These are phyloP conservation scores for Boletus rex-veris DNA, from an alignment of 768 basidiomycete species.

Conservation along the genomic window DNA sequence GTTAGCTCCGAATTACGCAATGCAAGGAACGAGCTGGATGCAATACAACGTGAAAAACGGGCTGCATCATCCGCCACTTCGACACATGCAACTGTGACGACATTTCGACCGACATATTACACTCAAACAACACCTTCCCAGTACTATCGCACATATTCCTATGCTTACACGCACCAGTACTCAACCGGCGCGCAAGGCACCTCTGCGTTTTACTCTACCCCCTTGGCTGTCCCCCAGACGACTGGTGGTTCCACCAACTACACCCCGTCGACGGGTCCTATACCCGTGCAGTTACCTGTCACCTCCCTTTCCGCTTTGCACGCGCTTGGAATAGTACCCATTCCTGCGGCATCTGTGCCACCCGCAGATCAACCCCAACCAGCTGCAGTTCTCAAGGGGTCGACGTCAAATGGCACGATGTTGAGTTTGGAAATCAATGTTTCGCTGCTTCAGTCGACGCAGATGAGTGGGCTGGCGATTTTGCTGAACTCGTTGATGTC, in stretches of 20 bases:
- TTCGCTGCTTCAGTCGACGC: slow-evolving; percentile 64
- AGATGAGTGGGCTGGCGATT: slow-evolving; percentile 72
- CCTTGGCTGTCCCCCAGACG: slow-evolving; percentile 35
- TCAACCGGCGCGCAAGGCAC: slow-evolving; percentile 23
- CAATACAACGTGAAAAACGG: slow-evolving; percentile 67
- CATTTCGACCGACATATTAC: slow-evolving; percentile 40
- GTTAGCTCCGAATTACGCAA: slow-evolving; percentile 59
- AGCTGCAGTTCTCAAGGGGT: slow-evolving; percentile 72
- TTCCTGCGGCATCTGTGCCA: slow-evolving; percentile 53
- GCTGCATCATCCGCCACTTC: slow-evolving; percentile 29
- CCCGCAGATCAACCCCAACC: slow-evolving; percentile 59
- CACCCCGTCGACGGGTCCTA: slow-evolving; percentile 30
- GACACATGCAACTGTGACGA: slow-evolving; percentile 31
- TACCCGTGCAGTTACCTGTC: slow-evolving; percentile 71
- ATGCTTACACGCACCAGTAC: slow-evolving; percentile 62
- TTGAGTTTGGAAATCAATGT: slow-evolving; percentile 78
- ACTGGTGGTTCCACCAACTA: slow-evolving; percentile 32
- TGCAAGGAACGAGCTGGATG: slow-evolving; percentile 63
- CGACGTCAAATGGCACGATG: slow-evolving; percentile 67
- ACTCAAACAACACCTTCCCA: slow-evolving; percentile 41
- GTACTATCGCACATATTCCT: slow-evolving; percentile 65
- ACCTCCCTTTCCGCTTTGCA: slow-evolving; percentile 55
- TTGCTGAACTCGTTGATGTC: slow-evolving; percentile 70
- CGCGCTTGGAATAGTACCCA: slow-evolving; percentile 69
- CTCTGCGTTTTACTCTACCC: slow-evolving; percentile 26